Evolutionary conservation across 2,329 filamentous ascomycete species (phyloP), one percentile per base, ranked within the genome.

Genomic region (Ceratocystis huliohia): DNA sequence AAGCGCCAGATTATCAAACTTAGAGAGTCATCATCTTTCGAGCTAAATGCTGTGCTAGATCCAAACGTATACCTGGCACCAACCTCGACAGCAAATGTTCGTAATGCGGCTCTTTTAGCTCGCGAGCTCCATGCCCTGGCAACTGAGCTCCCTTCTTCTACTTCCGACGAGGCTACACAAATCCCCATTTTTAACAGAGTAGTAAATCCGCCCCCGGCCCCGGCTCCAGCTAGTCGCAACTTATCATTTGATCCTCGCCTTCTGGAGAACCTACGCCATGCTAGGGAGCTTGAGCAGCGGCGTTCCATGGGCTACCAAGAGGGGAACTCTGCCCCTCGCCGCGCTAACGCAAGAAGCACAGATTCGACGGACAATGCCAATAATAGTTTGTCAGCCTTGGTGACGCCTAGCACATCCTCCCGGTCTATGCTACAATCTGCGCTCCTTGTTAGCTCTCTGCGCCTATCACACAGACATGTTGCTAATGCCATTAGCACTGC

Each of bases 1-100:
- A 80, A 84, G 64, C 84, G 86, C 59, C 89, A 94, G 73, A 81
- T 88, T 41, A 78, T 94, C 37, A 77, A 82, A 33, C 79, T 93
- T 53, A 82, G 86, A 79, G 84, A 65, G 81, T 81, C 67, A 6
- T 22, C 44, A 2, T 73, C 50, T 17, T 68, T 68, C 45, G 64
- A 61, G 13, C 4, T 57, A 30, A 30, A 30, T 28, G 3, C 13
- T 33, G 53, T 57, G 10, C 7, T 57, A 28, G 53, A 57, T 28
- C 13, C 25, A 33, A 22, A 25, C 5, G 28, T 30, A 13, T 17
- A 13, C 7, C 13, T 33, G 13, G 37, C 10, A 41, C 37, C 22
- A 22, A 6, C 7, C 30, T 28, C 53, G 28, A 17, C 28, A 30
- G 10, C 5, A 28, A 25, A 57, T 57, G n/a, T 17, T 4, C 66